Conservation (phyloP, 2,329 filamentous ascomycete genomes). For the Colletotrichum sp. region DNA sequence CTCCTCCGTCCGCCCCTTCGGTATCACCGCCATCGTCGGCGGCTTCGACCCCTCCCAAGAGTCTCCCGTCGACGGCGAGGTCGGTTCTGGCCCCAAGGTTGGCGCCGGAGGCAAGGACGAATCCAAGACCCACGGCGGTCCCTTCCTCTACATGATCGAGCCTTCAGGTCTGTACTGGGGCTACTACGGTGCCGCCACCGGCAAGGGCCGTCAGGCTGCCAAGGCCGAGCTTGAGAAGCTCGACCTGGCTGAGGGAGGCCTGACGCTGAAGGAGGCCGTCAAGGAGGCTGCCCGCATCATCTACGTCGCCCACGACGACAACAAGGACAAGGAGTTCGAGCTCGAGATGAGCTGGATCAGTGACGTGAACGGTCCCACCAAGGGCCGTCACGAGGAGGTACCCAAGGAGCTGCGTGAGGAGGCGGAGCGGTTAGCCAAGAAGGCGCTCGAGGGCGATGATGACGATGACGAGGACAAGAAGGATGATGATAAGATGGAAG, state of each 20-base stretch:
- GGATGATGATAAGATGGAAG: slow-evolving; percentile 85
- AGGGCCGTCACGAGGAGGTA: slow-evolving; percentile 91
- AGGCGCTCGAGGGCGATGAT: slow-evolving; percentile 85
- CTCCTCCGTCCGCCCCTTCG: slow-evolving; percentile 94
- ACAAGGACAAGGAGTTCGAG: slow-evolving; percentile 99
- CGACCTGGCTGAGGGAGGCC: slow-evolving; percentile 77
- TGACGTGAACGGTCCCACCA: slow-evolving; percentile 81
- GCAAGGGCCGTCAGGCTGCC: slow-evolving; percentile 94
- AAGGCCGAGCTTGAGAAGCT: slow-evolving; percentile 99
- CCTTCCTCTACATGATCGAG: slow-evolving; percentile 98
- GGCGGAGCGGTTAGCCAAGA: slow-evolving; percentile 91
- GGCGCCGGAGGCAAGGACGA: slow-evolving; percentile 84
- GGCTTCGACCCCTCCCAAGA: slow-evolving; percentile 93
- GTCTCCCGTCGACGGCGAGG: slow-evolving; percentile 85
- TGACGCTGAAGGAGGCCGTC: slow-evolving; percentile 85
- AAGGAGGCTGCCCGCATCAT: slow-evolving; percentile 98
- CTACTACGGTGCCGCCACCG: slow-evolving; percentile 97
- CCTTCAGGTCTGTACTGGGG: slow-evolving; percentile 98
- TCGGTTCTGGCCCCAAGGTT: slow-evolving; percentile 78
- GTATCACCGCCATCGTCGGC: slow-evolving; percentile 91
- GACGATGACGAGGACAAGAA: slow-evolving; percentile 68
- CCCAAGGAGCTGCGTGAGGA: slow-evolving; percentile 90
- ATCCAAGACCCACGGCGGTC: slow-evolving; percentile 82
- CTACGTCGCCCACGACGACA: slow-evolving; percentile 96
- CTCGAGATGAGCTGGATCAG: slow-evolving; percentile 99